Base-by-base conservation (phyloP, 2,329 filamentous ascomycete genomes). In the Calonectria honghensis region DNA sequence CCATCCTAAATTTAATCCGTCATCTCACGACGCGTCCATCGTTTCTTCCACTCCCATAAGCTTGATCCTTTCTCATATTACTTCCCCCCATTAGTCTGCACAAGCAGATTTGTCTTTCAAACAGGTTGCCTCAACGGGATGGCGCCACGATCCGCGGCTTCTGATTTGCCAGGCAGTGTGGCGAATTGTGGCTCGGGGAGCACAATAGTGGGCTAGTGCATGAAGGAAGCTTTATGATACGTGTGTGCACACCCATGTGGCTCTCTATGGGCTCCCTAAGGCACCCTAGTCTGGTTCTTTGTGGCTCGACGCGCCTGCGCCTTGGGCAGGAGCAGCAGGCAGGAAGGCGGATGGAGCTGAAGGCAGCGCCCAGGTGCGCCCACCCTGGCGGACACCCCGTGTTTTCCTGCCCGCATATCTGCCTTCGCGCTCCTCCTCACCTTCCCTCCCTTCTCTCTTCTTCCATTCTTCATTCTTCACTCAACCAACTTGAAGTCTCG, bases 331-430 rank as follows among this genome's bases (percentile, higher is more conserved):
- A 48, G 45, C 41, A 39, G 37, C 6, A 48, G 45, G 45, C 45
- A 48, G 45, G 20, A 48, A 48, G 72, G 71, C 66, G 72, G 70
- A 52, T 48, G 73, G 74, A 75, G 74, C 73, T 64, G 73, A 73
- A 74, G 70, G 75, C 75, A 75, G 70, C 75, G 75, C 77, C 79
- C 57, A 39, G 35, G 57, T 63, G 57, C 35, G 57, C 57, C 57
- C 57, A 63, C 57, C 35, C 37, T 14, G 18, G 35, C 35, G 24
- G 35, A 27, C 78, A 78, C 80, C 79, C 80, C 77, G 69, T 81
- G 75, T 79, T 81, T 81, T 81, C 57, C 77, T 77, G 65, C 57
- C 77, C 76, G 65, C 70, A 69, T 70, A 51, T 73, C 64, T 76
- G 70, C 72, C 70, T 75, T 68, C 64, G 37, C 50, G 73, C 65